A percentile compares a stretch with the other conserved stretches of the same genome.
Evolutionary conservation across 2,329 filamentous ascomycete species (phyloP).

Genomic region (Phymatotrichopsis omnivora): DNA sequence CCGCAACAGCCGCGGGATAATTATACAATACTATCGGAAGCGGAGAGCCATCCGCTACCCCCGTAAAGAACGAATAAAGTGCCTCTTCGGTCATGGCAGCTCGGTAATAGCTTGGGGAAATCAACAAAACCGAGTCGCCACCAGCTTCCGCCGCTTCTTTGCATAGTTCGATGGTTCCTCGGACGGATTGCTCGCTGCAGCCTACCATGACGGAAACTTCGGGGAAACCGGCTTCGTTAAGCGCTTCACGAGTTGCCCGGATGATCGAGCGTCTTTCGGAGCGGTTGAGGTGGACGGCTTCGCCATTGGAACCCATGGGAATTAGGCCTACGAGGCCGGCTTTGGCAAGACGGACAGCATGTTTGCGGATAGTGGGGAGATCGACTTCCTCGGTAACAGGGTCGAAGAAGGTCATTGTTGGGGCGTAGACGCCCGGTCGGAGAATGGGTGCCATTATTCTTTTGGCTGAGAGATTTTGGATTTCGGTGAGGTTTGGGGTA

Average conservation of each 20-base stretch:
- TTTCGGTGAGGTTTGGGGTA: too few species aligned
- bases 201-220: conserved; percentile 73
- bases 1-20: conserved; percentile 77
- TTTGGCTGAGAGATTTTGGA: too few species aligned
- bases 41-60: conserved; percentile 64
- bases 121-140: conserved; percentile 67
- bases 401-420: conserved; percentile 86
- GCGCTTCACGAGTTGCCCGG: conserved; percentile 65
- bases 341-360: conserved; percentile 65
- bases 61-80: conserved; percentile 61
- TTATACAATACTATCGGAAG: conserved; percentile 81
- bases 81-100: conserved; percentile 63
- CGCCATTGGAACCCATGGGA: conserved; percentile 82
- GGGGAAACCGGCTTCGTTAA: conserved; percentile 68
- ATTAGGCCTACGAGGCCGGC: conserved; percentile 73
- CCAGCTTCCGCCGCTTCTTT: conserved; percentile 57
- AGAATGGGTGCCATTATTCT: conserved; percentile 42
- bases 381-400: conserved; percentile 75
- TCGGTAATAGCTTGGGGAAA: conserved; percentile 77
- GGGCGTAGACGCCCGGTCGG: conserved; percentile 74
- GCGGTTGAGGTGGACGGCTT: conserved; percentile 72
- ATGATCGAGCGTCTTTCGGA: conserved; percentile 69
- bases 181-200: conserved; percentile 69
- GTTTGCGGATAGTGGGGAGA: conserved; percentile 65
- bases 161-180: conserved; percentile 66